Conservation (phyloP, 1,284 basidiomycete species). For the Vanrija sp. region DNA sequence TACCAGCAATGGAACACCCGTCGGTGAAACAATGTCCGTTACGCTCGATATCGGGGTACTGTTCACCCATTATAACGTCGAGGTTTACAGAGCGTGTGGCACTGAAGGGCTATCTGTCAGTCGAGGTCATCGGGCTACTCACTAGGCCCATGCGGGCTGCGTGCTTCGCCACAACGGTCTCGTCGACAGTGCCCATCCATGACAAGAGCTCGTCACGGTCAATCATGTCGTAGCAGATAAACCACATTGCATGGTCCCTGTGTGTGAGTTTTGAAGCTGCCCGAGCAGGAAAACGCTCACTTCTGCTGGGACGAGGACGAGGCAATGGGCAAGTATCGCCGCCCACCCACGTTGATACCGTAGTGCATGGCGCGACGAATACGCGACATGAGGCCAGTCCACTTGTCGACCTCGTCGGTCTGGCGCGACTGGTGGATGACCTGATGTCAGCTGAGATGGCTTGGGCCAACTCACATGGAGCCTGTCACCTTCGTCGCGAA, state of each 20-base stretch:
- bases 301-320: slow-evolving; percentile 45
- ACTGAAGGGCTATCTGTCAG: slow-evolving; percentile 33
- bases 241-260: slow-evolving; percentile 49
- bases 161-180: slow-evolving; percentile 48
- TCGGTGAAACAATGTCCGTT: slow-evolving; percentile 44
- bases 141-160: slow-evolving; percentile 44
- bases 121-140: not conserved
- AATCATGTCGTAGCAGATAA: slow-evolving; percentile 36
- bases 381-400: slow-evolving; percentile 43
- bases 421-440: slow-evolving; percentile 36
- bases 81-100: slow-evolving; percentile 36
- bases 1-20: slow-evolving; percentile 42
- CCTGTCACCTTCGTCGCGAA: slow-evolving; percentile 45
- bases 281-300: slow-evolving; percentile 11
- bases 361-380: slow-evolving; percentile 43
- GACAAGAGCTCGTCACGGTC: slow-evolving; percentile 27
- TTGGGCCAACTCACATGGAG: slow-evolving; percentile 31
- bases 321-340: slow-evolving; percentile 38
- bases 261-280: slow-evolving; percentile 5
- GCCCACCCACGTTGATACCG: slow-evolving; percentile 39
- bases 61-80: slow-evolving; percentile 11
- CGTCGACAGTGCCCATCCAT: slow-evolving; percentile 44
- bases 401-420: slow-evolving; percentile 23
- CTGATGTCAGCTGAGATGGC: slow-evolving; percentile 16
- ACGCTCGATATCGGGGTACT: slow-evolving; percentile 13